Base-by-base conservation (phyloP, 2,329 filamentous ascomycete species). In the Neonectria punicea region DNA sequence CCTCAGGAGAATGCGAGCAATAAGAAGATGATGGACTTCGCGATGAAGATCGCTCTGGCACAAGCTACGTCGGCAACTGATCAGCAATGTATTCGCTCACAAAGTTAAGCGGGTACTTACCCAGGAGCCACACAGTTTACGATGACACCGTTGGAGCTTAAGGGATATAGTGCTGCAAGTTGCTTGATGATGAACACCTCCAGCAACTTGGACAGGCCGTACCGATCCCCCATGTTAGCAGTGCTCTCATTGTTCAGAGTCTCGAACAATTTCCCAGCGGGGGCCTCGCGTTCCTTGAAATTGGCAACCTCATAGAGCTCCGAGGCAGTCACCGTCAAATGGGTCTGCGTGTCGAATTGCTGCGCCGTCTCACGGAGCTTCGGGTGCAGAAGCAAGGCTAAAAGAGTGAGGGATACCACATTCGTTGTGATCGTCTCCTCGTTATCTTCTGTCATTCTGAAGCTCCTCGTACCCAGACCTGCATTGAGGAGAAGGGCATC, bases 381-480 rank as follows among this genome's bases (percentile, higher is more conserved):
- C 0, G 86, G 87, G 20, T 89, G 63, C 3, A 89, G 46, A 0
- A 87, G 75, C 0, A 84, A 67, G 0, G 79, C 82, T 0, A 89
- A 76, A 2, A 89, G 71, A 44, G 88, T 80, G 0, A 84, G 87
- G 13, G 78, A 80, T 60, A 89, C 77, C 10, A 87, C 84, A 61
- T 89, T 89, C 58, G 85, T 81, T 0, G 83, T 85, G 43, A 89
- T 75, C 0, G 75, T 82, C 16, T 68, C 73, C 74, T 89, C 87
- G 43, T 84, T 77, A 0, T 78, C 82, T 58, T 86, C 84, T 4
- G 75, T 76, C 58, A 77, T 84, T 0, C 74, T 60, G 2, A 7
- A 14, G 0, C 34, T 44, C 2, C 47, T 34, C 20, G 54, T 44
- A 1, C 76, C 77, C 4, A 88, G 69, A 1, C 83, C 78, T 2